Evolutionary conservation across 2,329 filamentous ascomycete species (phyloP).

Genomic region (Alternaria longipes): DNA sequence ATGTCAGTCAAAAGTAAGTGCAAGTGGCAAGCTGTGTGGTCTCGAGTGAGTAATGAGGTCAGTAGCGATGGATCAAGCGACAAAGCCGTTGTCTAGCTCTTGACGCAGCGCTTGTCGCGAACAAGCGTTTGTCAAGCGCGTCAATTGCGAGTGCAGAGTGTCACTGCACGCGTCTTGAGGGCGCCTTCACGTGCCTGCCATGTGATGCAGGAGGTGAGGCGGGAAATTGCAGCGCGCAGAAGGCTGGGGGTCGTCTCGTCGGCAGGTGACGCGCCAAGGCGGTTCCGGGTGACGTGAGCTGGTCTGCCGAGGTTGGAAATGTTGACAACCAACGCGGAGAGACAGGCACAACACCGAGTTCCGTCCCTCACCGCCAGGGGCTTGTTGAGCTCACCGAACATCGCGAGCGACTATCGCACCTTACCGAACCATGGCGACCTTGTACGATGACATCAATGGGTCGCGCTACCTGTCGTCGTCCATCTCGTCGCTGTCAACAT

Average conservation of each 20-base stretch:
- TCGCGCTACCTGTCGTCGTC: conserved; percentile 72
- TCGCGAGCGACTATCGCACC: not conserved
- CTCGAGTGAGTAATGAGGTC: conserved; percentile 24
- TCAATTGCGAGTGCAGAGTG: not conserved
- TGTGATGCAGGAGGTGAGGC: not conserved
- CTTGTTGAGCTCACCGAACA: conserved; percentile 8
- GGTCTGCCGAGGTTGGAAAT: conserved; percentile 29
- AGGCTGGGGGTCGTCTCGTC: conserved; percentile 6
- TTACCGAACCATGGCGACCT: conserved; percentile 52
- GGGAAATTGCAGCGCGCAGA: conserved; percentile 9
- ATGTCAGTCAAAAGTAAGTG: conserved; percentile 10
- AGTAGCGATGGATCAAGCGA: conserved; percentile 25
- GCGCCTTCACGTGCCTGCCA: not conserved
- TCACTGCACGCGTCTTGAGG: not conserved
- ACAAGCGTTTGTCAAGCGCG: conserved; percentile 21
- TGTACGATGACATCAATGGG: conserved; percentile 61
- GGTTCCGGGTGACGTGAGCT: conserved; percentile 13
- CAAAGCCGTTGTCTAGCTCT: conserved; percentile 13
- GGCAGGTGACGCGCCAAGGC: conserved; percentile 27
- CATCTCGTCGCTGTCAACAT: conserved; percentile 73
- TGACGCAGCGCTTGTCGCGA: conserved; percentile 12
- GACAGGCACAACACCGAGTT: conserved; percentile 22
- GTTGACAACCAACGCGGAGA: conserved; percentile 28
- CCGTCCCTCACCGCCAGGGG: conserved; percentile 21
- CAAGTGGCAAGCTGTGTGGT: conserved; percentile 10